Evolutionary conservation across 495 filamentous ascomycete species (phyloP), one percentile per base, ranked within the genome.

Genomic region (Aspergillus diversus): DNA sequence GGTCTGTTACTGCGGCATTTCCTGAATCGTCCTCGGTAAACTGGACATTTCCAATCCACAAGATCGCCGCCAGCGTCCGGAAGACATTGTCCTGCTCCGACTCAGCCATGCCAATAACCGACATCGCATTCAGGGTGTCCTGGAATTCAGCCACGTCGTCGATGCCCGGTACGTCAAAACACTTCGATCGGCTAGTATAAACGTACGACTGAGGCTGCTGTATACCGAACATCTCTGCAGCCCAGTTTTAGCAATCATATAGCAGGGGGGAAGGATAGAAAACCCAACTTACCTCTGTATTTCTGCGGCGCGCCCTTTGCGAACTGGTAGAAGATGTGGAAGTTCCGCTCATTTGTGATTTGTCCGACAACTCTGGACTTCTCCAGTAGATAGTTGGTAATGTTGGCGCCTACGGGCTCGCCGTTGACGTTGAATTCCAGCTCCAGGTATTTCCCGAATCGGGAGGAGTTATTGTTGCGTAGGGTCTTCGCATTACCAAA

Each of bases 241-340:
- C 5, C n/a, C n/a, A n/a, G 17, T 3, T 33, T 75, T 62, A 73
- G 67, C 55, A 17, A 39, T 12, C n/a, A 9, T 13, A 39, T 51
- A 51, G 17, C 9, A 35, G 39, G 13, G 17, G 7, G 15, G 0
- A 48, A 32, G 43, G 46, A 47, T 27, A 2, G 17, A 42, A 33
- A 48, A 11, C 37, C 15, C 35, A 32, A 39, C 72, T 59, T 77
- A 87, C 85, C 84, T 72, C 93, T 82, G 74, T 97, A 96, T 50
- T 90, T 88, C 68, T 90, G 84, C 9, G 92, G 89, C 13, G 95
- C 96, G 1, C 90, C 93, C 73, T 99, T 99, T 21, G 96, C 89
- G 75, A 97, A 97, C 73, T 99, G 96, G 75, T 99, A 99, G 74
- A 99, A 98, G 68, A 99, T 98, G 75, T 99, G 96, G 78, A 99